Percentiles rank a stretch among this genome's conserved stretches.
phyloP scores from a whole-genome alignment of 805 yeast species.

The Sugiyamaella chiloensis region DNA sequence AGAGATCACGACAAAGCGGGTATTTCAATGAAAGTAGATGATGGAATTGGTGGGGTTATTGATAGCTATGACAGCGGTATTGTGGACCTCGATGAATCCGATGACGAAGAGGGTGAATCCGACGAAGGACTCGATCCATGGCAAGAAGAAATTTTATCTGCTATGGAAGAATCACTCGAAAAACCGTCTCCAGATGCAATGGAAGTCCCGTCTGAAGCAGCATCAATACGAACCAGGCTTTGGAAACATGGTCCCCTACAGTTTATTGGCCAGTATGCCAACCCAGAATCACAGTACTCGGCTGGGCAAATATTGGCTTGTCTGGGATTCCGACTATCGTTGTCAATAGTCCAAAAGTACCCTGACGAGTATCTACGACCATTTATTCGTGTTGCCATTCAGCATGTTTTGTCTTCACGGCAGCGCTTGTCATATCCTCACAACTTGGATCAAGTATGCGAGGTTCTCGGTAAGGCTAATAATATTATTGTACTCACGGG shows the following conservation, averaged over 20 bases:
- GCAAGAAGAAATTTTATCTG: constrained; percentile 22
- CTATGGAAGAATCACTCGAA: constrained; percentile 32
- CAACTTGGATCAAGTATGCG: constrained; percentile 57
- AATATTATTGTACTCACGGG: constrained; percentile 79
- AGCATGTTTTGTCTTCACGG: constrained; percentile 30
- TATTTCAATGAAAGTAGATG: too few relatives aligned
- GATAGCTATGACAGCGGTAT: too few relatives aligned
- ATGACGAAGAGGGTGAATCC: constrained; percentile 17
- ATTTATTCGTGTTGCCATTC: constrained; percentile 16
- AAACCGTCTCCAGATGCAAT: constrained; percentile 36
- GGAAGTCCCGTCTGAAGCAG: background rate
- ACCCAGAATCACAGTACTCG: constrained; percentile 39
- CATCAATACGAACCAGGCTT: constrained; percentile 49
- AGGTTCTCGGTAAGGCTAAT: constrained; percentile 50
- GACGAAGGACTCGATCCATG: constrained; percentile 13
- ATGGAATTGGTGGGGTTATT: too few relatives aligned
- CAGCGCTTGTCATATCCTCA: constrained; percentile 27
- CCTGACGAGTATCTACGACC: constrained; percentile 15
- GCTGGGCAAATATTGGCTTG: constrained; percentile 54
- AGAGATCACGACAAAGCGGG: constrained; percentile 14
- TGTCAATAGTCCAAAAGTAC: constrained; percentile 29
- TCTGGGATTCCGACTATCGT: constrained; percentile 55
- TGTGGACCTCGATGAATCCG: constrained; percentile 13
- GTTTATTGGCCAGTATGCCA: constrained; percentile 53
- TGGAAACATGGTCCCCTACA: constrained; percentile 56